Evolutionary conservation across 2,329 filamentous ascomycete genomes (phyloP).

Genomic region (Stachybotrys echinatus): DNA sequence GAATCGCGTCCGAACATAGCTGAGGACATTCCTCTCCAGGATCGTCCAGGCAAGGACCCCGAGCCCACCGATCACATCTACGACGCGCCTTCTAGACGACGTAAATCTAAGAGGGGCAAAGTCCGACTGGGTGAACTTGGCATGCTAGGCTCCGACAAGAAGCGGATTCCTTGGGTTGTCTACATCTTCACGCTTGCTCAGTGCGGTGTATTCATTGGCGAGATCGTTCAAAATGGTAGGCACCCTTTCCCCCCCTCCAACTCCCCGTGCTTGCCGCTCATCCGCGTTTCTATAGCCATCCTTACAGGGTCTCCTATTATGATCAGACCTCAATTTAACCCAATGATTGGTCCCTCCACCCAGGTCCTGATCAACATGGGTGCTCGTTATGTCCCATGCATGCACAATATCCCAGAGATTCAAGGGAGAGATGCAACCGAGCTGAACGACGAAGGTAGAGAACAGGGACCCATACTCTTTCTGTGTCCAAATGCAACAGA

Average conservation of each 20-base stretch:
- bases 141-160: conserved; percentile 51
- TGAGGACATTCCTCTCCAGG: conserved; percentile 54
- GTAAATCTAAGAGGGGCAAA: conserved; percentile 35
- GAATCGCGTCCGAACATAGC: conserved; percentile 29
- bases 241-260: no score
- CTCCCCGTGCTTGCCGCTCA: no score
- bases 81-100: conserved; percentile 40
- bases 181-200: conserved; percentile 75
- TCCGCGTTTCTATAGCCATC: conserved; percentile 44
- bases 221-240: conserved; percentile 77
- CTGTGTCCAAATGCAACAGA: conserved; percentile 78
- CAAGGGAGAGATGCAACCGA: conserved; percentile 40
- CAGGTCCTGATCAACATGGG: conserved; percentile 97
- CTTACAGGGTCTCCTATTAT: conserved; percentile 74
- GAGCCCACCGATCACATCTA: conserved; percentile 56
- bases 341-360: conserved; percentile 91
- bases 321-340: conserved; percentile 83
- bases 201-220: conserved; percentile 79
- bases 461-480: conserved; percentile 50
- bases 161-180: conserved; percentile 70
- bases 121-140: conserved; percentile 54
- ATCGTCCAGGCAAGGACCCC: conserved; percentile 37
- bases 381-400: conserved; percentile 85
- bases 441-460: no score
- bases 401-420: conserved; percentile 73